phyloP scores from a whole-genome alignment of 2,329 filamentous ascomycete genomes.

The Fusarium algeriense region DNA sequence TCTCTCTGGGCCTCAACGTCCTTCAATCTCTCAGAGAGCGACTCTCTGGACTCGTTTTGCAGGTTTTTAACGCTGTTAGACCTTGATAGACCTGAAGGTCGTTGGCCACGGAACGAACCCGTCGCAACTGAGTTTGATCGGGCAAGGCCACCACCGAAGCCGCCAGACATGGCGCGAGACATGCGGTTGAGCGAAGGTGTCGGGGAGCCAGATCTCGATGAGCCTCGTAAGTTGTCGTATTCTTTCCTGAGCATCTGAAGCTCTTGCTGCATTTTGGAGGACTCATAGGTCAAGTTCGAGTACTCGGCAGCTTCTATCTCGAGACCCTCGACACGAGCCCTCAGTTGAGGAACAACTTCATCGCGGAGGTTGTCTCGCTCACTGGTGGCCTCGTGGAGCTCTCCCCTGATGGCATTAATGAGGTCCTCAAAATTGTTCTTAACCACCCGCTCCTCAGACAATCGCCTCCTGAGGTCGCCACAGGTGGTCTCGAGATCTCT shows the following conservation, averaged over 20 bases:
- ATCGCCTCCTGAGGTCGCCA: conserved; percentile 83
- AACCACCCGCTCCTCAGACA: conserved; percentile 85
- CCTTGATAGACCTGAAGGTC: conserved; percentile 63
- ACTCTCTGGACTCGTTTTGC: conserved; percentile 71
- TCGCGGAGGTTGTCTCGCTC: conserved; percentile 94
- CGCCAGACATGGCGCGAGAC: conserved; percentile 56
- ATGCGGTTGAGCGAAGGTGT: conserved; percentile 45
- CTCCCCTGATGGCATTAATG: conserved; percentile 82
- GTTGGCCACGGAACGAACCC: conserved; percentile 57
- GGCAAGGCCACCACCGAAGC: conserved; percentile 68
- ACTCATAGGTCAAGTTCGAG: conserved; percentile 81
- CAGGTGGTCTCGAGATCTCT: conserved; percentile 83
- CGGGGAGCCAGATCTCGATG: conserved; percentile 40
- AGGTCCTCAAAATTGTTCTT: conserved; percentile 97
- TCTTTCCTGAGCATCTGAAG: conserved; percentile 76
- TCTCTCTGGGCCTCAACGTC: conserved; percentile 95
- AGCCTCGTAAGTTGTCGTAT: conserved; percentile 69
- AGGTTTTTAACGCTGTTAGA: conserved; percentile 69
- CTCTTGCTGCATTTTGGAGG: conserved; percentile 89
- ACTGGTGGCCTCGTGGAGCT: conserved; percentile 84
- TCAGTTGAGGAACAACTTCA: conserved; percentile 84
- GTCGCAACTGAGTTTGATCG: conserved; percentile 77
- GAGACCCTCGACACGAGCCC: conserved; percentile 80
- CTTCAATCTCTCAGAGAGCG: conserved; percentile 83
- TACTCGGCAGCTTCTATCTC: conserved; percentile 80